Evolutionary conservation across 1,284 basidiomycete genomes (phyloP), one percentile per base, ranked within the genome.

Genomic region (Peniophora sp.): DNA sequence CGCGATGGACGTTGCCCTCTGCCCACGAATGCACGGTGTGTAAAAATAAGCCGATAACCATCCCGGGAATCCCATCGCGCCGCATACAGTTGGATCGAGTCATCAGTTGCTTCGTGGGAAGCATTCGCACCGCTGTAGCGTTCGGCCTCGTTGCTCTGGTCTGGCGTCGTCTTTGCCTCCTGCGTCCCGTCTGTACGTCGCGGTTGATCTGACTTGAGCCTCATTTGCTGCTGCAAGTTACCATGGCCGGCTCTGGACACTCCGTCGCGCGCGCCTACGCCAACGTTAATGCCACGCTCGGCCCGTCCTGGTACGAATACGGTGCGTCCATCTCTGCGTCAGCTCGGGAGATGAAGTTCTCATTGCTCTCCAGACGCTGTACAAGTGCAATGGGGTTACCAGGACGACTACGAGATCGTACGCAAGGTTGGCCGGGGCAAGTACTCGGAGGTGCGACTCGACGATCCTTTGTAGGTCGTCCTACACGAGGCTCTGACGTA

Each of bases 401-500:
- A 98, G 71, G 96, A 98, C 72, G 91, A 97, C 70, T 99, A 98
- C 65, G 96, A 99, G 73, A 97, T 98, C 63, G 90, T 98, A 36
- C 80, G 93, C 56, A 98, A 97, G 72, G 94, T 98, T 11, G 96
- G 96, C 24, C 74, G 96, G 52, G 96, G 96, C 55, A 98, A 98
- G 69, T 96, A 96, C 68, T 94, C 91, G 24, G 94, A 97, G 81
- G 91, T 92, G 57, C 58, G 75, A 32, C 27, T 32, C 6, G 27
- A 32, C 65, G 17, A 23, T n/a, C 56, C 36, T 12, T 32, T 32
- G 5, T 12, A 32, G n/a, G 27, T 32, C 27, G 27, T 32, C 6
- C 27, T 39, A 41, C 17, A 39, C 24, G 19, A 50, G 48, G 45
- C 54, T 55, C 27, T 32, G 27, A 32, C 27, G 27, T 32, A 32